Evolutionary conservation across 768 basidiomycete species (phyloP).

Genomic region (Russula ochroleuca): DNA sequence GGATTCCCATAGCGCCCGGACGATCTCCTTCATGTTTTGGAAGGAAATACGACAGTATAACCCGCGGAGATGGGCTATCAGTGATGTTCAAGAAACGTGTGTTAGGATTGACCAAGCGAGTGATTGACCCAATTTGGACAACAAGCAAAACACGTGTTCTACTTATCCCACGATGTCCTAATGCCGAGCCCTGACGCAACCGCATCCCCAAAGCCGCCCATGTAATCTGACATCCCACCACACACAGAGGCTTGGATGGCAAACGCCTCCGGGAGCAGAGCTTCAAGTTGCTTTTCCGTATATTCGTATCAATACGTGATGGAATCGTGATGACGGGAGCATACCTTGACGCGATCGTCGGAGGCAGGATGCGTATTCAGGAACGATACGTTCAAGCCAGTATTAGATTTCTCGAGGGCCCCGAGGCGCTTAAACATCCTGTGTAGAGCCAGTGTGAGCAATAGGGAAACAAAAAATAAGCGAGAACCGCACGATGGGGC

Average conservation of each 20-base stretch:
- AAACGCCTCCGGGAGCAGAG: constrained; percentile 55
- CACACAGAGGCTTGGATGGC: constrained; percentile 54
- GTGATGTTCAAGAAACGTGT: neutral
- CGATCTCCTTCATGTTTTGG: neutral
- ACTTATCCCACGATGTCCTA: neutral
- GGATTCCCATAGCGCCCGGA: neutral
- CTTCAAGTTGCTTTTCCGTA: constrained; percentile 39
- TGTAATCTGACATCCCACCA: constrained; percentile 28
- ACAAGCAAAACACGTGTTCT: neutral
- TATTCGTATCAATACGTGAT: neutral
- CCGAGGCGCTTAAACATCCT: constrained; percentile 69
- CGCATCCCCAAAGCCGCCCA: constrained; percentile 18
- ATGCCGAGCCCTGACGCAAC: neutral
- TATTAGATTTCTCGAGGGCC: constrained; percentile 44
- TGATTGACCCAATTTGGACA: neutral
- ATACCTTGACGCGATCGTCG: constrained; percentile 64
- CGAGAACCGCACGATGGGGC: constrained; percentile 57
- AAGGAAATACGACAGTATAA: neutral
- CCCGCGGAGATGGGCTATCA: neutral
- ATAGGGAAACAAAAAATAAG: neutral
- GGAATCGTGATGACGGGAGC: constrained; percentile 23
- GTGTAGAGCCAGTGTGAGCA: neutral
- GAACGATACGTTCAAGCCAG: constrained; percentile 47
- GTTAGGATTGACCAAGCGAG: too few species aligned
- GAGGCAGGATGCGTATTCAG: constrained; percentile 79